A percentile compares a stretch with the other conserved stretches of the same genome.
phyloP scores from a whole-genome alignment of 257 asterid species.

The Paraleonurus japonicus region DNA sequence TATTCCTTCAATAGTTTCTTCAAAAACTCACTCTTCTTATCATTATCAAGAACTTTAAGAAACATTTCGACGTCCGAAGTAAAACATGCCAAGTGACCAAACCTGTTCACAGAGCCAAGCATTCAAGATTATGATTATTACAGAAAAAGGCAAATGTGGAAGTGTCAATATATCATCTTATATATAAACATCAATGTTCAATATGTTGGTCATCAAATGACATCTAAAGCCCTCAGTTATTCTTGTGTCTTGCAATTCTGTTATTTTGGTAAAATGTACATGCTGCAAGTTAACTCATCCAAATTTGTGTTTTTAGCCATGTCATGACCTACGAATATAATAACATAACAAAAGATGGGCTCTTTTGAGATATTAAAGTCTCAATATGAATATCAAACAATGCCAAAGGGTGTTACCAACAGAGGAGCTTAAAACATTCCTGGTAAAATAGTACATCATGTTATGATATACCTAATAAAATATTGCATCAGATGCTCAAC shows the following conservation, averaged over 20 bases:
- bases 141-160: not conserved
- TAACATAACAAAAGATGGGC: not conserved
- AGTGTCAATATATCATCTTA: constrained; percentile 11
- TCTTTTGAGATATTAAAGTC: not conserved
- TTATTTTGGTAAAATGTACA: constrained; percentile 6
- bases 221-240: constrained; percentile 1
- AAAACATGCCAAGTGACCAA: constrained; percentile 92
- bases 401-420: not conserved
- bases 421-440: constrained; percentile 35
- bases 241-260: not conserved
- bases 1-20: constrained; percentile 49
- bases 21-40: constrained; percentile 49
- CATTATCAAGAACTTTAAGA: constrained; percentile 62
- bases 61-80: constrained; percentile 69
- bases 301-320: constrained; percentile 3
- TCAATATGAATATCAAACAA: not conserved
- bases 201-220: constrained; percentile 6
- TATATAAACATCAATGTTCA: not conserved
- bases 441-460: constrained; percentile 26
- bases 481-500: constrained; percentile 62
- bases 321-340: constrained; percentile 7
- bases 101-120: constrained; percentile 49
- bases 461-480: constrained; percentile 55
- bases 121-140: constrained; percentile 18
- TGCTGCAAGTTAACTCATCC: constrained; percentile 7